Base-by-base conservation (phyloP, 768 basidiomycete genomes). In the Boletus rex-veris region DNA sequence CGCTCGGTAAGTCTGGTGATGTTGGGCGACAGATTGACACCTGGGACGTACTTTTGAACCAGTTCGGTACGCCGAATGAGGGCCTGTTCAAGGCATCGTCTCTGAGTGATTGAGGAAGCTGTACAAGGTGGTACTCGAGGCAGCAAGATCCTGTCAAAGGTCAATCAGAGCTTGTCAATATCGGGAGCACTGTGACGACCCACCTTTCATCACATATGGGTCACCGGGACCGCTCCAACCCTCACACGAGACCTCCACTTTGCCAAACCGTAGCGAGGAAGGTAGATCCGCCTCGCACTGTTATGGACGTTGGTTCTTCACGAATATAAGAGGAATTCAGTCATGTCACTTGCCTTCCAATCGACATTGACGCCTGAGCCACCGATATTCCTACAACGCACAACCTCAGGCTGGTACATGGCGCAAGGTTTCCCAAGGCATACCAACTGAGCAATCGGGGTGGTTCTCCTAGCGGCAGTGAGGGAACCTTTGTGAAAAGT, bases 231-330 rank as follows among this genome's bases (percentile, higher is more conserved):
- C 74, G 37, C 80, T 82, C 88, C 89, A 98, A 21, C 95, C 95
- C 74, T 98, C 95, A 62, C 95, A 98, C 16, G 84, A 86, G 1
- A 98, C 84, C 59, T 90, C 83, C 0, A 96, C 86, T 58, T 82
- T 80, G 15, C 95, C 95, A 51, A 98, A 88, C 16, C 93, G 80
- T 50, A 96, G 68, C 9, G 83, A 74, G 45, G 85, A 84, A 9
- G 94, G 95, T 7, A 98, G 75, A 66, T 98, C 94, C 35, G 92
- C 87, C 69, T 92, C 87, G 64, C 94, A 97, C 88, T 93, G 59
- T 19, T 51, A n/a, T 18, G 55, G 28, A 48, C 16, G 36, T 43
- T 28, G 45, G 46, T 16, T 50, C 40, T 37, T 62, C 45, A 59
- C 28, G 31, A 47, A 54, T 53, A 42, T 14, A 30, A 41, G 45